These are phyloP conservation scores for Paramyrothecium sp. DNA, from an alignment of 2,329 filamentous ascomycete genomes.

Conservation along the genomic window DNA sequence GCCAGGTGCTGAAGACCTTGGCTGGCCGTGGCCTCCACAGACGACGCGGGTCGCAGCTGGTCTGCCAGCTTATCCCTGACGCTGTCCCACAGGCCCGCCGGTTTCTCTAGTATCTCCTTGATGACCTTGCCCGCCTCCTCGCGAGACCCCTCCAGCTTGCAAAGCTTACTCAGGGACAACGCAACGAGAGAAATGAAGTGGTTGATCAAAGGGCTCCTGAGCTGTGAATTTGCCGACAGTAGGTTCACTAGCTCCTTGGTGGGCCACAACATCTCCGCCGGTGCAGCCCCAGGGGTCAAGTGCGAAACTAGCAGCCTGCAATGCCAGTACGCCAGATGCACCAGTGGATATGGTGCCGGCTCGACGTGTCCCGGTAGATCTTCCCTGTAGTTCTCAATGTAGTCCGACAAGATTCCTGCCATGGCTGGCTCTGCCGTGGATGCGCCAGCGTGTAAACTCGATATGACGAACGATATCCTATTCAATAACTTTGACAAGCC, in stretches of 20 bases:
- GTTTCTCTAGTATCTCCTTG: slow-evolving; percentile 54
- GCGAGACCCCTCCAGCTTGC: slow-evolving; percentile 51
- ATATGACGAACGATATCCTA: slow-evolving; percentile 35
- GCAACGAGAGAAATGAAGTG: slow-evolving; percentile 62
- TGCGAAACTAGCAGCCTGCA: slow-evolving; percentile 63
- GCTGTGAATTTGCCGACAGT: slow-evolving; percentile 51
- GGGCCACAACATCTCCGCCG: slow-evolving; percentile 58
- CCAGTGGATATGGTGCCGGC: slow-evolving; percentile 48
- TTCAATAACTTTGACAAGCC: slow-evolving; percentile 57
- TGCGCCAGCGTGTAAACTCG: slow-evolving; percentile 30
- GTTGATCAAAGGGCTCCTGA: slow-evolving; percentile 64
- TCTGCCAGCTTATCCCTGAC: slow-evolving; percentile 44
- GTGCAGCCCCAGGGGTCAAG: slow-evolving; percentile 53
- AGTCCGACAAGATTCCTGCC: slow-evolving; percentile 32
- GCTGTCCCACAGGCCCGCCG: slow-evolving; percentile 55
- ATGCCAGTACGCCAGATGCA: slow-evolving; percentile 71
- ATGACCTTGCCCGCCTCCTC: slow-evolving; percentile 57
- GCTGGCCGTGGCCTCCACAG: slow-evolving; percentile 41
- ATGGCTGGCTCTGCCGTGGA: slow-evolving; percentile 30
- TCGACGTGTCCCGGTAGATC: slow-evolving; percentile 58
- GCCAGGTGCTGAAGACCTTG: slow-evolving; percentile 61
- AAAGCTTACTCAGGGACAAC: slow-evolving; percentile 60
- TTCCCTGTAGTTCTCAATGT: slow-evolving; percentile 62
- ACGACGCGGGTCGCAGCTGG: slow-evolving; percentile 31
- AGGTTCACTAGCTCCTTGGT: slow-evolving; percentile 59